Conservation (phyloP, 2,329 filamentous ascomycete species). For the Aspergillus proliferans region DNA sequence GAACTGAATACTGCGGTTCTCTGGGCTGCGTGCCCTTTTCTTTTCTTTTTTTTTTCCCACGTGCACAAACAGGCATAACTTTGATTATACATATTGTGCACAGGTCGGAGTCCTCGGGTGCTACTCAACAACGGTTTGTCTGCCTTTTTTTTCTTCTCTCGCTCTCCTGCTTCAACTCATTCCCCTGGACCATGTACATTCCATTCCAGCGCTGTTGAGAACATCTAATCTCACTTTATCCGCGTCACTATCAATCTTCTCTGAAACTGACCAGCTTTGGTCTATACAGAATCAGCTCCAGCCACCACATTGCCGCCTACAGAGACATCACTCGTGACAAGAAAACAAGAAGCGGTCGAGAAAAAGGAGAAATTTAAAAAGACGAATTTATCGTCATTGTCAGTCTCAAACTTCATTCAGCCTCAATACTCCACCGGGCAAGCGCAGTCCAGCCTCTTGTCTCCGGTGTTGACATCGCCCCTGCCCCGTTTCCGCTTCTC, state of each 20-base stretch:
- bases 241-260: background rate
- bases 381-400: background rate
- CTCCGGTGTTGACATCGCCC: background rate
- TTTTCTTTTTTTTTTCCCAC: too few relatives aligned
- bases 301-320: too few relatives aligned
- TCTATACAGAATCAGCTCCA: background rate
- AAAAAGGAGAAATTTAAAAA: background rate
- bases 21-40: background rate
- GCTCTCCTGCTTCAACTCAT: background rate
- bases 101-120: background rate
- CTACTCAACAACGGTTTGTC: background rate
- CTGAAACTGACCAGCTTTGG: background rate
- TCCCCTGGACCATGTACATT: background rate
- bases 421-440: background rate
- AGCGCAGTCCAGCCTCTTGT: background rate
- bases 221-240: background rate
- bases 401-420: background rate
- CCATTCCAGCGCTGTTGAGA: background rate
- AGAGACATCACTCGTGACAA: background rate
- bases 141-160: background rate
- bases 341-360: background rate
- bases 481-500: constrained; percentile 7
- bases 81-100: background rate
- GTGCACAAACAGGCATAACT: too few relatives aligned
- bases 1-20: background rate